Evolutionary conservation across 1,284 basidiomycete species (phyloP).

Genomic region (Pholiota adiposa): DNA sequence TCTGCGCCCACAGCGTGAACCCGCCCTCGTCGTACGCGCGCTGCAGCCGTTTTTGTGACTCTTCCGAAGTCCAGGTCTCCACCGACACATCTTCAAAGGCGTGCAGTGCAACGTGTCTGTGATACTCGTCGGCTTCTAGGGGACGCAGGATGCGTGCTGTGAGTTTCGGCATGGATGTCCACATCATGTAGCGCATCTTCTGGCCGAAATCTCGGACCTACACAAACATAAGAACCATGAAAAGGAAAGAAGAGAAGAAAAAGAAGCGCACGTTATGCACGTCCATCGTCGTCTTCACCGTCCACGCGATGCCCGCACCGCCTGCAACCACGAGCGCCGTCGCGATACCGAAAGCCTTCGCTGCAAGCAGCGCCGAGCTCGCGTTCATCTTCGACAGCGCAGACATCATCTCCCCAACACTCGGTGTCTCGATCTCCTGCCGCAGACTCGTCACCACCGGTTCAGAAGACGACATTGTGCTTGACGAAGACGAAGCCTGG

Average conservation of each 20-base stretch:
- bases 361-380: slow-evolving; percentile 38
- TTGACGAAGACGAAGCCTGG: slow-evolving; percentile 3
- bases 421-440: slow-evolving; percentile 31
- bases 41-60: slow-evolving; percentile 52
- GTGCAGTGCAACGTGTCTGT: slow-evolving; percentile 6
- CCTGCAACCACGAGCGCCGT: slow-evolving; percentile 41
- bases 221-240: background rate
- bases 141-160: slow-evolving; percentile 54
- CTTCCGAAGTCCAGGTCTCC: slow-evolving; percentile 49
- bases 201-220: slow-evolving; percentile 62
- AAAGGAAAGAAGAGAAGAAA: background rate
- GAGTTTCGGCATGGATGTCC: slow-evolving; percentile 50
- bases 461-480: slow-evolving; percentile 5
- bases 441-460: slow-evolving; percentile 16
- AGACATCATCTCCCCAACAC: slow-evolving; percentile 34
- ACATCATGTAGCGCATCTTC: slow-evolving; percentile 50
- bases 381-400: slow-evolving; percentile 36
- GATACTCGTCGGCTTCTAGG: slow-evolving; percentile 37
- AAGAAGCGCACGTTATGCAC: slow-evolving; percentile 37
- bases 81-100: slow-evolving; percentile 7
- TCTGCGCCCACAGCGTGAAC: slow-evolving; percentile 53
- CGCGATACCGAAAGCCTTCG: slow-evolving; percentile 45
- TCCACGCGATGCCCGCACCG: slow-evolving; percentile 30
- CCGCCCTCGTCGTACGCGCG: slow-evolving; percentile 61
- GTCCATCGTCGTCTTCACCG: slow-evolving; percentile 38